Conservation (phyloP, 1,284 basidiomycete species). For the Gastroboletus turbinatus region DNA sequence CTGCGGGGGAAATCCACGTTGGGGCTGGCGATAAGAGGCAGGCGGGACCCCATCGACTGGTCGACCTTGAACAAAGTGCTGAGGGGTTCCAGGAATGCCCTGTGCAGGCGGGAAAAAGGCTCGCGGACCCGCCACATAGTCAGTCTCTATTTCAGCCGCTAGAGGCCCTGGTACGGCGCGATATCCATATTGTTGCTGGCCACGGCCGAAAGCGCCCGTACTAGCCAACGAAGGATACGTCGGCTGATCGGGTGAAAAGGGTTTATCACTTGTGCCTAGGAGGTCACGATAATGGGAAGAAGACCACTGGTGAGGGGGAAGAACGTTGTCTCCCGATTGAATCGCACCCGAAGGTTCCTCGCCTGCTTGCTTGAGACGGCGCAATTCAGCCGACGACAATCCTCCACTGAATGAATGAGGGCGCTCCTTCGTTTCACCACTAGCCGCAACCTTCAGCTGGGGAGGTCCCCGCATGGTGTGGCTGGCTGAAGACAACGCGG, state of each 20-base stretch:
- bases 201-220: slow-evolving; percentile 41
- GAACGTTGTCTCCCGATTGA: slow-evolving; percentile 35
- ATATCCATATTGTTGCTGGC: slow-evolving; percentile 50
- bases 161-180: slow-evolving; percentile 39
- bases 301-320: slow-evolving; percentile 45
- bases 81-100: slow-evolving; percentile 36
- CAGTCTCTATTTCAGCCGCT: slow-evolving; percentile 53
- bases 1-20: slow-evolving; percentile 58
- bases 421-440: slow-evolving; percentile 64
- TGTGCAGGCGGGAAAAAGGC: slow-evolving; percentile 44
- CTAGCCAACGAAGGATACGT: slow-evolving; percentile 68
- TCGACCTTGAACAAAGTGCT: slow-evolving; percentile 49
- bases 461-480: slow-evolving; percentile 55
- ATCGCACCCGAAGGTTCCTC: slow-evolving; percentile 42
- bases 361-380: slow-evolving; percentile 67
- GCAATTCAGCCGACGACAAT: slow-evolving; percentile 66
- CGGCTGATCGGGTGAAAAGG: slow-evolving; percentile 50
- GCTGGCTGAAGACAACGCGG: slow-evolving; percentile 47
- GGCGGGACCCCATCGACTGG: slow-evolving; percentile 45
- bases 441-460: slow-evolving; percentile 50
- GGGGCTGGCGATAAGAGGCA: slow-evolving; percentile 56
- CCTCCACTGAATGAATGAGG: slow-evolving; percentile 80
- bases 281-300: slow-evolving; percentile 49
- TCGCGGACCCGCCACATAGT: slow-evolving; percentile 58
- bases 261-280: slow-evolving; percentile 35